Percentiles rank a stretch among this genome's conserved stretches.
Conservation (phyloP, 495 filamentous ascomycete species). For the Friedmanniomyces endolithicus region DNA sequence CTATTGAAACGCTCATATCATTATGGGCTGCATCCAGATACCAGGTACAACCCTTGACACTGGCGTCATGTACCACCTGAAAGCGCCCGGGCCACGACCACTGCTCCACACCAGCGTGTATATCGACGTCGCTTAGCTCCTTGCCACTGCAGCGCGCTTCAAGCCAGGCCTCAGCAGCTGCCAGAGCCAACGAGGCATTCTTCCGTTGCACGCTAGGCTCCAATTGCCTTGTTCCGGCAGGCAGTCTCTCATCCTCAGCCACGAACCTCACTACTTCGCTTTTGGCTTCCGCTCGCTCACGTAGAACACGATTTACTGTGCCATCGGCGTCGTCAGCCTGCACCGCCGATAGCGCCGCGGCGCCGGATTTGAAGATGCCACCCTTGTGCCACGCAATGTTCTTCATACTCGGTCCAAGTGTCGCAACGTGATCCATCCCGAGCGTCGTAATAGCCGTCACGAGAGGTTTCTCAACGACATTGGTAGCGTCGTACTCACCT, state of each 20-base stretch:
- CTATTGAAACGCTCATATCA: conserved; percentile 32
- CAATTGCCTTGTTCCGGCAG: conserved; percentile 20
- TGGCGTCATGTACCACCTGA: conserved; percentile 28
- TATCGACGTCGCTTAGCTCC: conserved; percentile 18
- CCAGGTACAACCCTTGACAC: conserved; percentile 24
- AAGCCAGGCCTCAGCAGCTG: conserved; percentile 12
- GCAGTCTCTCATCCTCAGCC: conserved; percentile 17
- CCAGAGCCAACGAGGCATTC: conserved; percentile 35
- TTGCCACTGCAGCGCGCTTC: neutral
- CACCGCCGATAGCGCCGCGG: conserved; percentile 11
- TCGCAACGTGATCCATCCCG: conserved; percentile 22
- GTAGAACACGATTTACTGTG: conserved; percentile 1
- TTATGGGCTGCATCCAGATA: conserved; percentile 42
- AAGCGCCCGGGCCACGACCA: conserved; percentile 37
- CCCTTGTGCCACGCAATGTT: conserved; percentile 27
- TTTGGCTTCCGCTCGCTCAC: conserved; percentile 13
- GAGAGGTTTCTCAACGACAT: conserved; percentile 17
- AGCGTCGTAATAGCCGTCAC: conserved; percentile 22
- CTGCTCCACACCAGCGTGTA: conserved; percentile 29
- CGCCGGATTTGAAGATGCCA: conserved; percentile 24
- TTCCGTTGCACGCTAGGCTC: conserved; percentile 30
- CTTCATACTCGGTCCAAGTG: conserved; percentile 20
- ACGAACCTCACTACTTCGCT: conserved; percentile 10
- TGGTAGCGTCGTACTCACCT: conserved; percentile 25
- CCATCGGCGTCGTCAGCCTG: conserved; percentile 4